Percentiles rank a stretch among this genome's conserved stretches.
Evolutionary conservation across 2,329 filamentous ascomycete genomes (phyloP).

Genomic region (Botrytis galanthina): DNA sequence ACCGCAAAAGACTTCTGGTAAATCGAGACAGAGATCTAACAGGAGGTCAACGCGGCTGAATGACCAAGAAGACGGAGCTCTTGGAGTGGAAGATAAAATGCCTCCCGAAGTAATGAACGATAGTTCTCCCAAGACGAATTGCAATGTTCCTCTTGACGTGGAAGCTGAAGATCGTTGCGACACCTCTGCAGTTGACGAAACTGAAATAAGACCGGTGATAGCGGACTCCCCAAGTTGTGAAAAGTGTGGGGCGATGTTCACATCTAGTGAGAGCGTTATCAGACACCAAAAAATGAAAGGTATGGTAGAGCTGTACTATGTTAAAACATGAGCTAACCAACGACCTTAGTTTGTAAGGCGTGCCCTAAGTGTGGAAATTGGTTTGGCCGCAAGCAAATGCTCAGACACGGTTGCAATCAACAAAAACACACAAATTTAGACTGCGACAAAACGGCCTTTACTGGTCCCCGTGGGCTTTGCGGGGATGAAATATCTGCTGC

Average conservation of each 20-base stretch:
- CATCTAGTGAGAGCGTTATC: not conserved
- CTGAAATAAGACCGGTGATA: not conserved
- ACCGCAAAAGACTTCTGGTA: not conserved
- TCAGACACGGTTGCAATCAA: not conserved
- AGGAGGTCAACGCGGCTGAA: conserved; percentile 1
- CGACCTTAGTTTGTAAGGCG: not conserved
- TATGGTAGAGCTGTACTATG: not conserved
- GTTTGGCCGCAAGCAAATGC: not conserved
- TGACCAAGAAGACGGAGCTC: not conserved
- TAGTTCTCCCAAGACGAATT: not conserved
- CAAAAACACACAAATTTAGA: not conserved
- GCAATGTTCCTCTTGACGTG: not conserved
- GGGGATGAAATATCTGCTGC: not conserved
- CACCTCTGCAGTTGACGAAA: not conserved
- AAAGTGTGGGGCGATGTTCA: not conserved
- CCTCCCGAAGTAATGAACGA: not conserved
- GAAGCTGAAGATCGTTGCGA: not conserved
- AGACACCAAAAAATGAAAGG: not conserved
- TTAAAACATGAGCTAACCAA: not conserved
- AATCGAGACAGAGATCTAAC: not conserved
- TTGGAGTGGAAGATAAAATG: not conserved
- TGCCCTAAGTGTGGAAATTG: not conserved
- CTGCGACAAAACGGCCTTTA: not conserved
- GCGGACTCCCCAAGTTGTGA: not conserved
- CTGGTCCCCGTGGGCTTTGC: not conserved